Evolutionary conservation across 2,329 filamentous ascomycete species (phyloP), one percentile per base, ranked within the genome.

Genomic region (Penicillium corylophilum): DNA sequence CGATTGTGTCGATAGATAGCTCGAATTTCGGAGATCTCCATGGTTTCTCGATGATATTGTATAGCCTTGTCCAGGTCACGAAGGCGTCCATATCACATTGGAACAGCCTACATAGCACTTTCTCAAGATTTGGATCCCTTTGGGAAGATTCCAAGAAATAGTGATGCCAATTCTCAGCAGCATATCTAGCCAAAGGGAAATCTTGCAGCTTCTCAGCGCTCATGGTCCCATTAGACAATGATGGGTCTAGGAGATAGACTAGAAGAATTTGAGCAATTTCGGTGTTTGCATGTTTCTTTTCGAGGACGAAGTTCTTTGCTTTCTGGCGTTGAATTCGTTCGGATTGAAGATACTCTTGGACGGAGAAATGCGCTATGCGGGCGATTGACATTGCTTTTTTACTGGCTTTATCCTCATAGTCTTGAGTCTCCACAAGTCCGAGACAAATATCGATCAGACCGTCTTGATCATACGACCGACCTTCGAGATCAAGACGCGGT

Each of bases 341-440:
- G 5, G 63, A 69, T 40, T 58, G 24, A 28, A 28, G 24, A 28
- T 28, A 28, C 8, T 28, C 24, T 10, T 28, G 24, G 24, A 28
- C 24, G 2, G 68, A 70, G 46, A 66, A 70, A 50, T 70, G 66
- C 4, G 64, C 64, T 36, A 71, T 63, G 15, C 57, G 62, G 24
- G 63, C 50, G 8, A 35, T 50, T 13, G 45, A 38, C 20, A 15
- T 46, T 2, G 39, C 31, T n/a, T 43, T 35, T 15, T 15, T 23
- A 12, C 50, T 33, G 29, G 2, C 13, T 3, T 31, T 15, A 4
- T 35, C 23, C 10, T 13, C 15, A 4, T 7, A 2, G 6, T 5
- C 29, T 13, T 4, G 50, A 10, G 42, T 3, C 29, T 53, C 51
- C 9, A 69, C 54, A n/a, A 71, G 53, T 1, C 64, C 64, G 12